Percentiles rank a stretch among this genome's conserved stretches.
Evolutionary conservation across 106 monocot species (phyloP).

Genomic region (Ottelia alismoides): DNA sequence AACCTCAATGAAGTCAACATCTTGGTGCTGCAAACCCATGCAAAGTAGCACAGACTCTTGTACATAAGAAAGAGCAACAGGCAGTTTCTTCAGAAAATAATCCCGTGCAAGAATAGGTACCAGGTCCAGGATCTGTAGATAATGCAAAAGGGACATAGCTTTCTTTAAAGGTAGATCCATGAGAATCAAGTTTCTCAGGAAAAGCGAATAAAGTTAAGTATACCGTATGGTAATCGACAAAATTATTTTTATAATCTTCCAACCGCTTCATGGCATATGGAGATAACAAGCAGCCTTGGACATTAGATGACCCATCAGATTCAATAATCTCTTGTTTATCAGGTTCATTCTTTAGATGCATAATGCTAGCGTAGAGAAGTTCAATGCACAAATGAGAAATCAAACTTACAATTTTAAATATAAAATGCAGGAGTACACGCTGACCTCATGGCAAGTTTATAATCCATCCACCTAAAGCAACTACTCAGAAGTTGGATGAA

Average conservation of each 20-base stretch:
- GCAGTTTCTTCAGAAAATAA: too few relatives aligned
- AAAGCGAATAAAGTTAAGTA: neutral
- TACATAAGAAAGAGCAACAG: too few relatives aligned
- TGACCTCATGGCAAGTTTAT: slow-evolving; percentile 89
- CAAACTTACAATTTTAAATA: neutral
- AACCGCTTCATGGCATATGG: slow-evolving; percentile 87
- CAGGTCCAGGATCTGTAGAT: neutral
- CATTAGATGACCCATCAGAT: slow-evolving; percentile 8
- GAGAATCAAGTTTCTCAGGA: neutral
- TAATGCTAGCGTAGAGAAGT: slow-evolving; percentile 34
- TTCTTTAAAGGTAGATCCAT: too few relatives aligned
- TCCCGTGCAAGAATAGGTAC: too few relatives aligned
- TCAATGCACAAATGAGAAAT: neutral
- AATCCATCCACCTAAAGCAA: slow-evolving; percentile 50
- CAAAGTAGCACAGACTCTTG: too few relatives aligned
- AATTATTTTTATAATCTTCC: slow-evolving; percentile 57
- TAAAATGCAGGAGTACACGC: neutral
- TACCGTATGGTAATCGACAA: slow-evolving; percentile 76
- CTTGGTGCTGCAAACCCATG: too few relatives aligned
- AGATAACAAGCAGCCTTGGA: slow-evolving; percentile 25
- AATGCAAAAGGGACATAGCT: neutral
- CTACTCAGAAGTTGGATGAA: slow-evolving; percentile 59
- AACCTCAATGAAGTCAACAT: too few relatives aligned
- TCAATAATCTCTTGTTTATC: slow-evolving; percentile 20
- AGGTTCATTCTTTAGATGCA: slow-evolving; percentile 58